Evolutionary conservation across 2,329 filamentous ascomycete genomes (phyloP).

Genomic region (Colletotrichum chrysophilum): DNA sequence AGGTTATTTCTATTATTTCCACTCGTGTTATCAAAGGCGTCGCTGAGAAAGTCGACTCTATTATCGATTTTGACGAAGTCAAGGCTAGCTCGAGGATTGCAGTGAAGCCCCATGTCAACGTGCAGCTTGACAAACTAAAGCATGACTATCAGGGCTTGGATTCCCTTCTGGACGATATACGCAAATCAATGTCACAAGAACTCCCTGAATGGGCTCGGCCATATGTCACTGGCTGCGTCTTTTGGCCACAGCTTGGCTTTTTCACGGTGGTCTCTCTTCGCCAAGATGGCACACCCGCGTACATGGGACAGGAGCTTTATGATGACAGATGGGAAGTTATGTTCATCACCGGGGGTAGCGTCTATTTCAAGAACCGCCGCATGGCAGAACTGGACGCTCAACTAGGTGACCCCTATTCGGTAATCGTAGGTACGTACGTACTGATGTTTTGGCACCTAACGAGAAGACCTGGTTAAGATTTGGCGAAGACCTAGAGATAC

Average conservation of each 20-base stretch:
- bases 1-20: conserved; percentile 67
- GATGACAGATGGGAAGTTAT: conserved; percentile 76
- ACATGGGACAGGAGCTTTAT: conserved; percentile 62
- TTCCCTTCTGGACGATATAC: conserved; percentile 72
- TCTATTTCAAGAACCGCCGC: conserved; percentile 85
- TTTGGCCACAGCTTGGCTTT: conserved; percentile 91
- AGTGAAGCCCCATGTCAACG: conserved; percentile 74
- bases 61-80: conserved; percentile 82
- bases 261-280: conserved; percentile 68
- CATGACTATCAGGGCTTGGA: conserved; percentile 79
- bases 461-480: not conserved
- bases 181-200: conserved; percentile 63
- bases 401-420: conserved; percentile 84
- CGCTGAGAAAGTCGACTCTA: conserved; percentile 73
- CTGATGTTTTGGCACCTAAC: not conserved
- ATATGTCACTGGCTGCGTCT: conserved; percentile 77
- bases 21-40: conserved; percentile 65
- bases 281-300: conserved; percentile 63
- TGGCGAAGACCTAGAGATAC: conserved; percentile 78
- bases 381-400: conserved; percentile 83
- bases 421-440: conserved; percentile 71
- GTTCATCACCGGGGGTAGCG: conserved; percentile 73
- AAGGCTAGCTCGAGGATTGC: conserved; percentile 74
- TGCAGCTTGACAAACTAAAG: conserved; percentile 79
- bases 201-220: conserved; percentile 64